Percentiles rank a stretch among this genome's conserved stretches.
Conservation (phyloP, 2,329 filamentous ascomycete genomes). For the Fusarium abutilonis region DNA sequence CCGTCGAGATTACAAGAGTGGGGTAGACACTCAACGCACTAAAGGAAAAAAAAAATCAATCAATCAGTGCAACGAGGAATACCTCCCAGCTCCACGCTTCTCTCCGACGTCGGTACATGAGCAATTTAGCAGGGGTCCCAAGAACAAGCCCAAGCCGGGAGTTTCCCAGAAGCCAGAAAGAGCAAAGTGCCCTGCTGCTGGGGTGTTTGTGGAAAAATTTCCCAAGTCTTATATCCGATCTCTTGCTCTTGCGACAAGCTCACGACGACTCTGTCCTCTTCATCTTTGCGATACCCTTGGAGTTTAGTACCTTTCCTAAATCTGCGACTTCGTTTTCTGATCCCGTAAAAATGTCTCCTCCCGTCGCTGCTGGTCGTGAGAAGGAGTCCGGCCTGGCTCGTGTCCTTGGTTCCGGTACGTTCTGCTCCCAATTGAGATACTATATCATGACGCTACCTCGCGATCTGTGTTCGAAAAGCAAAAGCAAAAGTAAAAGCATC, state of each 20-base stretch:
- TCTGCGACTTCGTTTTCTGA: background rate
- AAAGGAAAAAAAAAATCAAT: constrained; percentile 18
- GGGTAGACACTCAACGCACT: background rate
- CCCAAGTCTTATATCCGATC: constrained; percentile 23
- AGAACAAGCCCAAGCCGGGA: constrained; percentile 27
- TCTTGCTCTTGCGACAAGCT: constrained; percentile 27
- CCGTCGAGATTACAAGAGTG: constrained; percentile 11
- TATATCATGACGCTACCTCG: constrained; percentile 2
- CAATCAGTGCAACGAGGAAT: too few species aligned
- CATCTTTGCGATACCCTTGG: constrained; percentile 13
- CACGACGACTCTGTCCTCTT: constrained; percentile 16
- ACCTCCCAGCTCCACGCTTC: constrained; percentile 28
- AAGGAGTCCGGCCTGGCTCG: constrained; percentile 90
- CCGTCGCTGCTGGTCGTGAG: constrained; percentile 61
- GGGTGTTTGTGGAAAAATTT: constrained; percentile 43
- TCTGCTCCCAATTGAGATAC: constrained; percentile 20
- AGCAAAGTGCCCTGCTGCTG: constrained; percentile 26
- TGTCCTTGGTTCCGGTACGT: constrained; percentile 86
- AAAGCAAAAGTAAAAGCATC: background rate
- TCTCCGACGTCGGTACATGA: constrained; percentile 44
- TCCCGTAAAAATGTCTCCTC: constrained; percentile 66
- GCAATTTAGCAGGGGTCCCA: constrained; percentile 32
- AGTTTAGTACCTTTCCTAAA: constrained; percentile 12
- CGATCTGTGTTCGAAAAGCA: background rate
- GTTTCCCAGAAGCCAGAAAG: constrained; percentile 25